Conservation (phyloP, 1,139 yeast species). For the Candida smagusa region DNA sequence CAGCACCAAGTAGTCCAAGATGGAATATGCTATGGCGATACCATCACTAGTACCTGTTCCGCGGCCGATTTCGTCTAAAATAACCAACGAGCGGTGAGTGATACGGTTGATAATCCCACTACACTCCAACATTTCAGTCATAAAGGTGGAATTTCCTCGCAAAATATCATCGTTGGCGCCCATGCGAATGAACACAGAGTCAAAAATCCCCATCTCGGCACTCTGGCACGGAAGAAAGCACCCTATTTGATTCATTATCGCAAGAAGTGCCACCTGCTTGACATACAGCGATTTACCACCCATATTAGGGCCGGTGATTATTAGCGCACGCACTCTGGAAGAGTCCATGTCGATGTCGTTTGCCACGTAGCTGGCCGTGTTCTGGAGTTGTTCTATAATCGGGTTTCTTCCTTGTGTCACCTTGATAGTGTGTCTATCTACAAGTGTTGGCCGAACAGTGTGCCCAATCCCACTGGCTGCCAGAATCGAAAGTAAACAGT, state of each 20-base stretch:
- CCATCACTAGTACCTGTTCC: conserved; percentile 93
- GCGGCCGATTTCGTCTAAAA: conserved; percentile 66
- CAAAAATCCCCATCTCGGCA: conserved; percentile 57
- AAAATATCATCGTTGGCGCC: conserved; percentile 73
- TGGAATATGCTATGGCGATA: conserved; percentile 77
- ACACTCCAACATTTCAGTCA: conserved; percentile 72
- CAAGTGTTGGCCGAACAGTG: conserved; percentile 52
- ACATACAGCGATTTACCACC: conserved; percentile 76
- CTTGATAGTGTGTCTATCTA: conserved; percentile 48
- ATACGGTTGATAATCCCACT: conserved; percentile 47
- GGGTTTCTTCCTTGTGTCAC: conserved; percentile 74
- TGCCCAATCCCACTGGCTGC: conserved; percentile 51
- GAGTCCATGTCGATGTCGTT: conserved; percentile 57
- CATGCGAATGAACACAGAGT: conserved; percentile 57
- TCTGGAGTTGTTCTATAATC: conserved; percentile 56
- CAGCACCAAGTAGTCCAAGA: conserved; percentile 60
- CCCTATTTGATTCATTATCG: conserved; percentile 53
- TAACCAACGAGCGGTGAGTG: conserved; percentile 52
- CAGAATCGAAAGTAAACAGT: conserved; percentile 71
- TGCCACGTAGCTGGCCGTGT: conserved; percentile 53
- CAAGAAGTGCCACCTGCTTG: conserved; percentile 57
- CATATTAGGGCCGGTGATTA: conserved; percentile 76
- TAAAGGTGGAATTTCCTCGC: conserved; percentile 70
- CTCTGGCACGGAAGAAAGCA: conserved; percentile 39
- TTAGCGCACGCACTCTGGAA: conserved; percentile 43